Base-by-base conservation (phyloP, 768 basidiomycete genomes). In the Paxillus rubicundulus region DNA sequence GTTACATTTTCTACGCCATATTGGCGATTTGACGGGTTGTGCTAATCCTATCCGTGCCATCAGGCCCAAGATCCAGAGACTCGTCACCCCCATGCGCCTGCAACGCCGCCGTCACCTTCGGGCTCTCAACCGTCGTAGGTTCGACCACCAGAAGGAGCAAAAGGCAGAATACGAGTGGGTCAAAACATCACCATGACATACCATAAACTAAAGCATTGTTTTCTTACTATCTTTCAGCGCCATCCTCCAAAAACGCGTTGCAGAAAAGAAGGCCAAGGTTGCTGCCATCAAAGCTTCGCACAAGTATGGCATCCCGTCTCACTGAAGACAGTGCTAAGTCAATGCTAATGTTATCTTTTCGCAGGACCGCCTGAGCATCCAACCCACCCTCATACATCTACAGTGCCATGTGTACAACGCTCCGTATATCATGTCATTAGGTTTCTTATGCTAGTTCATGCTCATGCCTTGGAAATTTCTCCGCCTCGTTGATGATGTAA, bases 21-120 rank as follows among this genome's bases (percentile, higher is more conserved):
- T 4, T 24, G 24, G 24, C 24, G 24, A 24, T 24, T 24, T 6
- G 24, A 30, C 24, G 53, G 28, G 28, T 17, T 16, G 30, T n/a
- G 2, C 44, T 59, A n/a, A 61, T 18, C 34, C 28, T 28, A 27
- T 27, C 47, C 53, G 18, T 9, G 47, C 37, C 38, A 20, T 17
- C 50, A 92, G 92, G 63, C 93, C 95, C 66, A 96, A 96, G 80
- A 97, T 98, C 72, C 93, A 97, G 76, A 85, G 95, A 67, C 84
- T 98, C 55, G 94, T 98, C 62, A 98, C 94, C 43, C 95, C 95
- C 62, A 68, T 90, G 67, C 91, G 94, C 66, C 89, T 98, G 68
- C 96, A 99, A 76, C 91, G 94, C 74, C 89, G 92, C 74, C 90
- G 96, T 62, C 93, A 91, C 79, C 84, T 96, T 67, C 84, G 76